Evolutionary conservation across 371 early-diverging fungal genomes (phyloP), one percentile per base, ranked within the genome.

Genomic region (Syncephalastrum contaminatum): DNA sequence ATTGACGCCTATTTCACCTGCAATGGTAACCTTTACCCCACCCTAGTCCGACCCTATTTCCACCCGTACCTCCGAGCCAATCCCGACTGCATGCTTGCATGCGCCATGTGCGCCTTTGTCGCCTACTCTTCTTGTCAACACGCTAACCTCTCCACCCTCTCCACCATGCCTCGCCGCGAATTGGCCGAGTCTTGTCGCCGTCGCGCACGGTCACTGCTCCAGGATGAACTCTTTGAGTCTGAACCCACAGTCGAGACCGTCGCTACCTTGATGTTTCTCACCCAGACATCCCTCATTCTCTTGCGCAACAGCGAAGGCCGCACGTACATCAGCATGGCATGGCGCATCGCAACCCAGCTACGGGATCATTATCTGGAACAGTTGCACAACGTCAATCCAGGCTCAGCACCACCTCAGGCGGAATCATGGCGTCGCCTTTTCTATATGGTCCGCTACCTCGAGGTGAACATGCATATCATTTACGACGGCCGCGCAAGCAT

Each of bases 391-490:
- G 41, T 59, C 3, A 16, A 41, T 1, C 19, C 10, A 14, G 4
- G 54, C 10, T 48, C 54, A 4, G 40, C 61, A n/a, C 44, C 63
- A 4, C 43, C 59, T 7, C 50, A 59, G 15, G 75, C 75, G 15
- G 77, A 77, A 36, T 55, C 77, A 0, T 77, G 74, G 74, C 48
- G 72, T 43, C 66, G 77, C 1, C 41, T 70, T 21, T 77, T 66
- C 50, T 73, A 73, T 36, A 49, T 58, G 3, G 52, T 68, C 8
- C 63, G 77, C 4, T 69, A 66, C 44, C 43, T 66, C 19, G 70
- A 72, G 39, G 36, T 71, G 22, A 58, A 54, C 40, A 30, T 73
- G 22, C 61, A 64, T 20, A 62, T 63, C 30, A 51, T 67, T 18
- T 63, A 66, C 15, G 69, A 73, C 24, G 70, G 61, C 6, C 54